Conservation (phyloP, 2,329 filamentous ascomycete genomes). For the Fusarium odoratissimum region DNA sequence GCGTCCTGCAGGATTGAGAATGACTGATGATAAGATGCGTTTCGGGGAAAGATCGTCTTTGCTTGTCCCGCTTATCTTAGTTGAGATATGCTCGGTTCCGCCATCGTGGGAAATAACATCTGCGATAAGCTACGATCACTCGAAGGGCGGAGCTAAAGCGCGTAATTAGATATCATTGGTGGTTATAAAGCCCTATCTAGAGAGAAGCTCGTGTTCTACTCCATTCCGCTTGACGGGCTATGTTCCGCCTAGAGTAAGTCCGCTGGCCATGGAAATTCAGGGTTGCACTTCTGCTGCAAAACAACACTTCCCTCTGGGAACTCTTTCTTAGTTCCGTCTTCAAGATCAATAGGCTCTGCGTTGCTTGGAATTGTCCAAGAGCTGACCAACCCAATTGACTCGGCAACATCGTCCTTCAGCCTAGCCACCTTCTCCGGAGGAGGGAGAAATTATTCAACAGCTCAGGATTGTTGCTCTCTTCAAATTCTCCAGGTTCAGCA, state of each 20-base stretch:
- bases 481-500: background rate
- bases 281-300: constrained; percentile 3
- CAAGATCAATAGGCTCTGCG: background rate
- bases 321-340: background rate
- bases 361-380: background rate
- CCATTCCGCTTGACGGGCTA: background rate
- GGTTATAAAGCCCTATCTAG: background rate
- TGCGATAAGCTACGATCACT: background rate
- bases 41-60: constrained; percentile 42
- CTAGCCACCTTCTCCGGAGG: background rate
- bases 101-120: background rate
- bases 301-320: constrained; percentile 1
- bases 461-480: background rate
- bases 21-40: background rate
- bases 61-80: background rate
- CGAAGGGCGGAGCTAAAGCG: background rate
- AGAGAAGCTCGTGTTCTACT: background rate
- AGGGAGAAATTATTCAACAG: background rate
- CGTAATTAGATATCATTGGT: background rate
- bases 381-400: background rate
- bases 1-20: background rate
- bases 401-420: background rate
- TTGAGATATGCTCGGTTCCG: background rate
- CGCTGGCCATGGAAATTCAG: background rate
- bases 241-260: background rate